A percentile compares a stretch with the other conserved stretches of the same genome.
Conservation (phyloP, 257 asterid species). For the Gentiana dahurica region DNA sequence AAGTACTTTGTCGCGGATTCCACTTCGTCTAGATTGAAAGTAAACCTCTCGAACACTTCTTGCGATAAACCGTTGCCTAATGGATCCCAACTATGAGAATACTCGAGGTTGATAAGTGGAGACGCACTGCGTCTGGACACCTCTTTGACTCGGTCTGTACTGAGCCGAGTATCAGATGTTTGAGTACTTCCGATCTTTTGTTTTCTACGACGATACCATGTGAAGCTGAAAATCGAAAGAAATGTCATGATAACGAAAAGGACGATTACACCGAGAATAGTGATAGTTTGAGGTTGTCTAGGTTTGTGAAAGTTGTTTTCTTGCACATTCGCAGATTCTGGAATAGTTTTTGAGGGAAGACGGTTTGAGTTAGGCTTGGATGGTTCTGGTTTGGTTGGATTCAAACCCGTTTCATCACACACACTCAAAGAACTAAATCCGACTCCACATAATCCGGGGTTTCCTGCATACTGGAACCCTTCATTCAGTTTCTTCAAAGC, state of each 20-base stretch:
- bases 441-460: slow-evolving; percentile 63
- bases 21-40: slow-evolving; percentile 78
- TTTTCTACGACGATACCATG: slow-evolving; percentile 65
- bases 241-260: slow-evolving; percentile 27
- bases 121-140: slow-evolving; percentile 59
- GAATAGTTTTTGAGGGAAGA: slow-evolving; percentile 61
- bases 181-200: slow-evolving; percentile 64
- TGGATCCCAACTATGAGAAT: slow-evolving; percentile 87
- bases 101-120: slow-evolving; percentile 80
- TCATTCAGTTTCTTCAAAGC: slow-evolving; percentile 73
- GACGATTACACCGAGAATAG: slow-evolving; percentile 35
- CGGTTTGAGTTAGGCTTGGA: slow-evolving; percentile 39
- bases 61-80: slow-evolving; percentile 59
- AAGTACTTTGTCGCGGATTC: slow-evolving; percentile 86
- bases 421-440: slow-evolving; percentile 36
- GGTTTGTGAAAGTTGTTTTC: slow-evolving; percentile 22
- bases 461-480: slow-evolving; percentile 75
- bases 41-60: slow-evolving; percentile 70
- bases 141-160: slow-evolving; percentile 59
- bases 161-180: slow-evolving; percentile 43
- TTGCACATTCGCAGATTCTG: slow-evolving; percentile 68
- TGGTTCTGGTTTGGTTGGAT: slow-evolving; percentile 53
- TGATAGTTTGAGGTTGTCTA: slow-evolving; percentile 35
- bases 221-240: slow-evolving; percentile 44
- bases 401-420: slow-evolving; percentile 39